A percentile compares a stretch with the other conserved stretches of the same genome.
These are phyloP conservation scores for Solanum commersonii DNA, from an alignment of 257 asterid species.

Conservation along the genomic window DNA sequence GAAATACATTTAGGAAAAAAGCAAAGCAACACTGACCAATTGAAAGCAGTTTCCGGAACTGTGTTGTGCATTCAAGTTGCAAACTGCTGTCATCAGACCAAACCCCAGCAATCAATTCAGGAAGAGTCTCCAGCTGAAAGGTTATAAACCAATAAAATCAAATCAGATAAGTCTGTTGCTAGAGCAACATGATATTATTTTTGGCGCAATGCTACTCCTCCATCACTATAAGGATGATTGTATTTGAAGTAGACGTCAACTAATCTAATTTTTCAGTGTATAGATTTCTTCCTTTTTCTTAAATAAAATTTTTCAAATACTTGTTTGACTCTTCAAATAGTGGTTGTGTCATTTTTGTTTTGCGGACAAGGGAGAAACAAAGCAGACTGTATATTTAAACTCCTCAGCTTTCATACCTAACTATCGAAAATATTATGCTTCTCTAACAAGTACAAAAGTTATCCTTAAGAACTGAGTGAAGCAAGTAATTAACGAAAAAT, in stretches of 20 bases:
- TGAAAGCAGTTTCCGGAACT: constrained; percentile 89
- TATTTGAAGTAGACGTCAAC: not conserved
- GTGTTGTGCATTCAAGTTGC: constrained; percentile 84
- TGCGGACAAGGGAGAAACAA: not conserved
- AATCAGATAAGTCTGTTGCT: not conserved
- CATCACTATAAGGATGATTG: not conserved
- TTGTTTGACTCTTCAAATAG: not conserved
- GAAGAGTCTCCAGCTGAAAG: constrained; percentile 74
- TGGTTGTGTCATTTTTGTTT: not conserved
- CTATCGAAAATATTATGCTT: not conserved
- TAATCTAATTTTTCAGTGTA: not conserved
- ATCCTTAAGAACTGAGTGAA: not conserved
- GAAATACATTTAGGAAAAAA: not conserved
- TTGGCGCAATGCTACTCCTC: not conserved
- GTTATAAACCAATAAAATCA: not conserved
- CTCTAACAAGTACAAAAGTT: not conserved
- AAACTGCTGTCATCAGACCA: constrained; percentile 56
- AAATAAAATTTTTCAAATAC: not conserved
- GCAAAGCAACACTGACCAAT: constrained; percentile 33
- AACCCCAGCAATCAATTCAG: constrained; percentile 64
- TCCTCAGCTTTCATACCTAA: not conserved
- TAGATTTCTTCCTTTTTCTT: not conserved
- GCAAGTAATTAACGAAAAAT: not conserved
- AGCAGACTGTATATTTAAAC: not conserved
- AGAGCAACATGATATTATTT: not conserved